Base-by-base conservation (phyloP, 225 moss, liverwort and hornwort species). In the Ulota crispa region DNA sequence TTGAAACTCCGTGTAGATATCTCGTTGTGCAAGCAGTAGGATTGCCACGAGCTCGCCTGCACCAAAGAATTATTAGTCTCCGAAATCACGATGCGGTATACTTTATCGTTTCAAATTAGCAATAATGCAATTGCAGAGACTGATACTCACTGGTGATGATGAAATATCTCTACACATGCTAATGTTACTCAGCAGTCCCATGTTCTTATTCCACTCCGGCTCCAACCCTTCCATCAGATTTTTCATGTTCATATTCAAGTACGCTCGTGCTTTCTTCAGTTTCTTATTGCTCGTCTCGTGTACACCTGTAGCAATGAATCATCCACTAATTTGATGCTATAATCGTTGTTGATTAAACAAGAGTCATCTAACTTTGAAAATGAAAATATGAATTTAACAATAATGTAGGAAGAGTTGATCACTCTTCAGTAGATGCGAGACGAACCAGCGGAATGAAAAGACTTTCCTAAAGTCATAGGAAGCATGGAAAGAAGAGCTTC, bases 191-290 rank as follows among this genome's bases (percentile, higher is more conserved):
- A 88, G 80, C 65, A 88, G 42, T 31, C 82, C 88, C 86, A 88
- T 88, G 34, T 88, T 90, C 73, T 79, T 90, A 42, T 79, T 88
- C 90, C 90, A 88, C 64, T 90, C 84, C 73, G 80, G 84, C 75
- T 86, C 73, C 82, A 86, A 74, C 18, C 70, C 88, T 72, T 80
- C 79, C 88, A 88, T 68, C 54, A 86, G 61, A 82, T 68, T 84
- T 43, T 81, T 84, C 81, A 82, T 83, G 21, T 84, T 81, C 79
- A 84, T 53, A 64, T 80, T 76, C 68, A 84, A 61, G 80, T 36
- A 88, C 64, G 82, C 82, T 42, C 76, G 82, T 19, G 86, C 79
- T 80, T 77, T 88, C 54, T 77, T 77, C 66, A 73, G 52, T 47
- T 80, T 80, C 59, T 77, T 77, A 73, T 88, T 88, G 64, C 81